Conservation (phyloP, 2,329 filamentous ascomycete species). For the Aureobasidium pullulans region DNA sequence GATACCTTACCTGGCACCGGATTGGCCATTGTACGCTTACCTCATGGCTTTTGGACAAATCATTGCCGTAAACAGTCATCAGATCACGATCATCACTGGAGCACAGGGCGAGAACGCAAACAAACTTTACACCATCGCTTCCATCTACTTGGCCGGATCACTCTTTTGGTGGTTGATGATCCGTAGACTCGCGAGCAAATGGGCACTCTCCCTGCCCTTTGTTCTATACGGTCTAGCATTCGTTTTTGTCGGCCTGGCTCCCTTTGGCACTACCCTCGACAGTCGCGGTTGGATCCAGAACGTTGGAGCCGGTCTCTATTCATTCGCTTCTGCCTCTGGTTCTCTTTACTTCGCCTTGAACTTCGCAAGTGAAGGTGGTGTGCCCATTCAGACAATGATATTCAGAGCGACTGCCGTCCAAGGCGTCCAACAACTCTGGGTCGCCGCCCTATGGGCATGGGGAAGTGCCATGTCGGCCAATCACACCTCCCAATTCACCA, state of each 20-base stretch:
- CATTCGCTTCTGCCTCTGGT: constrained; percentile 55
- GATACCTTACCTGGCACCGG: constrained; percentile 40
- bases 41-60: constrained; percentile 56
- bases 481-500: constrained; percentile 28
- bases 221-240: constrained; percentile 57
- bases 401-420: constrained; percentile 59
- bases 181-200: constrained; percentile 49
- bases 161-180: constrained; percentile 58
- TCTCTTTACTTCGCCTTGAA: constrained; percentile 61
- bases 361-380: constrained; percentile 48
- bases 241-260: constrained; percentile 53
- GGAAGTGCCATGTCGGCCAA: constrained; percentile 42
- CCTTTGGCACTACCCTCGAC: constrained; percentile 38
- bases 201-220: constrained; percentile 54
- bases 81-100: constrained; percentile 58
- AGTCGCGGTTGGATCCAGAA: constrained; percentile 51
- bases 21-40: constrained; percentile 58
- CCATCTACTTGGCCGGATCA: constrained; percentile 51
- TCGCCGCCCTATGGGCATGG: constrained; percentile 61
- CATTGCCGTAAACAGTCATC: constrained; percentile 59
- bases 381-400: constrained; percentile 57
- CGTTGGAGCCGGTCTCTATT: constrained; percentile 54
- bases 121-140: constrained; percentile 54
- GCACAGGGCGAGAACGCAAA: constrained; percentile 52
- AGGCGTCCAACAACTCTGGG: constrained; percentile 59